A percentile compares a stretch with the other conserved stretches of the same genome.
Conservation (phyloP, 1,284 basidiomycete genomes). For the Ceratobasidium theobromae region DNA sequence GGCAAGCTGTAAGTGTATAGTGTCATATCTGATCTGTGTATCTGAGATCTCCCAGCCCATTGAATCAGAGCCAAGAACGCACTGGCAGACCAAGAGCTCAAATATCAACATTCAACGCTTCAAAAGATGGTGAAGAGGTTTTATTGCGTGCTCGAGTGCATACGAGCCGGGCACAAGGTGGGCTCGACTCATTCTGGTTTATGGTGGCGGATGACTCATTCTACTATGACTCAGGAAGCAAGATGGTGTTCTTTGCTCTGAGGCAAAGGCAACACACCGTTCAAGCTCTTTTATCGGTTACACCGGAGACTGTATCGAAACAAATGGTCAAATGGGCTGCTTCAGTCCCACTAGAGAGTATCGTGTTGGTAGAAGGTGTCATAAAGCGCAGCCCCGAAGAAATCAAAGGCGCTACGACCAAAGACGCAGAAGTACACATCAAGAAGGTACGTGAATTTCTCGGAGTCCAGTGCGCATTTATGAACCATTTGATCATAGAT, state of each 20-base stretch:
- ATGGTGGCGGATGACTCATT: not conserved
- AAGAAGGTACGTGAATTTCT: conserved; percentile 59
- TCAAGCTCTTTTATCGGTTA: conserved; percentile 80
- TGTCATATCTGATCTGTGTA: not conserved
- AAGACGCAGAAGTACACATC: conserved; percentile 88
- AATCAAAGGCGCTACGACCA: conserved; percentile 88
- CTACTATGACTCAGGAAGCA: conserved; percentile 51
- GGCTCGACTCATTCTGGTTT: conserved; percentile 36
- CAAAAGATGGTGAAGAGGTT: conserved; percentile 75
- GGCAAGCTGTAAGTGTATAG: conserved; percentile 58
- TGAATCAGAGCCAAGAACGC: conserved; percentile 86
- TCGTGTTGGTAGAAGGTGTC: conserved; percentile 84
- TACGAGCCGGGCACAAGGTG: conserved; percentile 86
- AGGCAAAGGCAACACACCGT: conserved; percentile 89
- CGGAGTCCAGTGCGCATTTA: not conserved
- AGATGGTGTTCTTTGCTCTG: conserved; percentile 93
- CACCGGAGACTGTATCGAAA: conserved; percentile 85
- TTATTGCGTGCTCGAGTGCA: conserved; percentile 89
- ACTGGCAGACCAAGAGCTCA: conserved; percentile 52
- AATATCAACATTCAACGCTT: conserved; percentile 68
- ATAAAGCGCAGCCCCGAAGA: conserved; percentile 83
- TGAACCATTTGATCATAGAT: conserved; percentile 55
- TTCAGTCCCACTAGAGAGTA: conserved; percentile 79
- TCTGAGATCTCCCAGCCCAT: conserved; percentile 47
- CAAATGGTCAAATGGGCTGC: conserved; percentile 97